Percentiles rank a stretch among this genome's conserved stretches.
These are phyloP conservation scores for Colletotrichum melonis DNA, from an alignment of 2,329 filamentous ascomycete species.

Conservation along the genomic window DNA sequence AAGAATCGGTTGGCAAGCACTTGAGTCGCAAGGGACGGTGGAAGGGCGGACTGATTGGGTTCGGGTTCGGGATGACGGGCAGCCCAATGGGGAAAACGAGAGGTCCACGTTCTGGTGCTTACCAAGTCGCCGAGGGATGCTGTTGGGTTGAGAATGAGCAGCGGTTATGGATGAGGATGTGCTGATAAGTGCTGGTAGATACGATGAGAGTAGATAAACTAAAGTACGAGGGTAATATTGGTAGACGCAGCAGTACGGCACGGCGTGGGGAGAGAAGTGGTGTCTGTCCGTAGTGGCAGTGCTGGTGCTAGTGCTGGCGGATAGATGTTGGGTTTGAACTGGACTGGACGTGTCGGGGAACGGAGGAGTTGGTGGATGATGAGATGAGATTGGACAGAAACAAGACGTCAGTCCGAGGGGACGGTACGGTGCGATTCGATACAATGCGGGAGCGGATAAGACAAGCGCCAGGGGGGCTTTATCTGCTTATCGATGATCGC, in stretches of 20 bases:
- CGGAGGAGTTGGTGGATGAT: background rate
- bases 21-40: slow-evolving; percentile 8
- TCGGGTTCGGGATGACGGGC: slow-evolving; percentile 3
- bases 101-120: background rate
- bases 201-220: background rate
- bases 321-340: slow-evolving; percentile 6
- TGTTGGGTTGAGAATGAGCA: background rate
- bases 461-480: background rate
- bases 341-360: background rate
- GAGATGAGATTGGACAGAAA: slow-evolving; percentile 27
- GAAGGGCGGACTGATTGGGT: background rate
- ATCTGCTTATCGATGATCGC: slow-evolving; percentile 3
- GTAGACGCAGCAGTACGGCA: slow-evolving; percentile 47
- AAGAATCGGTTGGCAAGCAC: slow-evolving; percentile 27
- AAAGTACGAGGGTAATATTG: background rate
- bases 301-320: slow-evolving; percentile 16
- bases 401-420: slow-evolving; percentile 3
- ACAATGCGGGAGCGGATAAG: background rate
- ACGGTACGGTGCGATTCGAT: background rate
- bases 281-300: slow-evolving; percentile 26
- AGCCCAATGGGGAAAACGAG: slow-evolving; percentile 6
- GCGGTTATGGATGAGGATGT: background rate
- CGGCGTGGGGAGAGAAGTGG: slow-evolving; percentile 42
- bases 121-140: background rate
- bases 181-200: background rate